A percentile compares a stretch with the other conserved stretches of the same genome.
phyloP scores from a whole-genome alignment of 2,329 filamentous ascomycete genomes.

The Furcasterigmium sp. region DNA sequence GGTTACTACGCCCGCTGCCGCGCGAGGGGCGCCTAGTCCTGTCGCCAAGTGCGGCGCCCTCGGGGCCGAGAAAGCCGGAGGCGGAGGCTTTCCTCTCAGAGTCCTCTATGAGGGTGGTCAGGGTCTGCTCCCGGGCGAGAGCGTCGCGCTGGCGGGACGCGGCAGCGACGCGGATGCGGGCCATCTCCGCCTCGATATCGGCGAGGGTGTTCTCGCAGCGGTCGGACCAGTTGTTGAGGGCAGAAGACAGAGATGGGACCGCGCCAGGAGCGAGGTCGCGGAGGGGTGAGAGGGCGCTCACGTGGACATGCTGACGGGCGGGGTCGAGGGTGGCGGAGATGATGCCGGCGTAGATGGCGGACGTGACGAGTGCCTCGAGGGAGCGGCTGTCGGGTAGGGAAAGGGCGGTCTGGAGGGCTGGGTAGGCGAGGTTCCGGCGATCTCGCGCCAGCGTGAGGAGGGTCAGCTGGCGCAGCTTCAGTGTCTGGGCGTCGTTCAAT shows the following conservation, averaged over 20 bases:
- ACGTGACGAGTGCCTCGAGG: conserved; percentile 82
- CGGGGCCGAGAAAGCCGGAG: conserved; percentile 7
- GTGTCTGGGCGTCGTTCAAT: conserved; percentile 66
- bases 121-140: conserved; percentile 37
- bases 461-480: conserved; percentile 87
- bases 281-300: conserved; percentile 76
- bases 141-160: conserved; percentile 45
- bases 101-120: conserved; percentile 44
- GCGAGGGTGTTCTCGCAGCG: conserved; percentile 70
- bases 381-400: conserved; percentile 61
- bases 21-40: conserved; percentile 11
- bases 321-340: conserved; percentile 81
- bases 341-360: conserved; percentile 80
- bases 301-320: conserved; percentile 64
- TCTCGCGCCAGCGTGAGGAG: conserved; percentile 75
- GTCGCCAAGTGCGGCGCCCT: conserved; percentile 11
- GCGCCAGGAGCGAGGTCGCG: conserved; percentile 77
- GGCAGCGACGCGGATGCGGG: conserved; percentile 56
- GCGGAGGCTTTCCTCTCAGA: conserved; percentile 23
- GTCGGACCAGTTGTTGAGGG: conserved; percentile 70
- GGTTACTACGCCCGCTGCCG: conserved; percentile 7
- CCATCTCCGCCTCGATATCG: conserved; percentile 73
- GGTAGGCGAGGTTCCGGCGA: conserved; percentile 66
- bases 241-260: conserved; percentile 61
- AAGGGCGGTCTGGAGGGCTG: conserved; percentile 60